Conservation (phyloP, 148 eudicot species). For the Chenopodium quinoa region DNA sequence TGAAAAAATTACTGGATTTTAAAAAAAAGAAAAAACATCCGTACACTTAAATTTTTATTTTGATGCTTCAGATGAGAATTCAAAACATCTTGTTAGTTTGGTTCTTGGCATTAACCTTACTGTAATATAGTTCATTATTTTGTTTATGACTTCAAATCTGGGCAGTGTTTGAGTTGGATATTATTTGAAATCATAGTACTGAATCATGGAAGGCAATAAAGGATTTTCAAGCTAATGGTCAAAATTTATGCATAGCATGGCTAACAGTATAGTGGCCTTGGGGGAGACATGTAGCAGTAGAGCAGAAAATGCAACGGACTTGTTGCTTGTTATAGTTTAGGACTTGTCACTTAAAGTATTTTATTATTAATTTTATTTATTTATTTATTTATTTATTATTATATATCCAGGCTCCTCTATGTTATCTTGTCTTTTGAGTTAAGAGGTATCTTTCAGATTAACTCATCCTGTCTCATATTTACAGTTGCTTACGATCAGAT, state of each 20-base stretch:
- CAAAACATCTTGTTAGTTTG: background rate
- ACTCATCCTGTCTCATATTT: conserved; percentile 8
- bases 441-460: background rate
- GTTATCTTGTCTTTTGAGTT: background rate
- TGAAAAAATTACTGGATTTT: background rate
- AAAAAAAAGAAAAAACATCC: background rate
- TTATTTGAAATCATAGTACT: background rate
- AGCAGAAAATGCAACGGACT: background rate
- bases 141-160: background rate
- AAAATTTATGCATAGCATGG: too few relatives aligned
- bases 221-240: background rate
- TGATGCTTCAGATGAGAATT: background rate
- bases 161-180: background rate
- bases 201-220: background rate
- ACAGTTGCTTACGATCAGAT: conserved; percentile 80
- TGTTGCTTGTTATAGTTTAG: background rate
- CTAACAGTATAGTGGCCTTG: background rate
- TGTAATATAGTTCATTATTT: background rate
- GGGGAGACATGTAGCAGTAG: background rate
- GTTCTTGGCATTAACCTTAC: too few relatives aligned
- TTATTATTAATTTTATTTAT: too few relatives aligned
- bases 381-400: background rate
- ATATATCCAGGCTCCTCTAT: background rate
- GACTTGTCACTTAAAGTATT: background rate
- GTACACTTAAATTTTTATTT: too few relatives aligned